Evolutionary conservation across 2,329 filamentous ascomycete genomes (phyloP), one percentile per base, ranked within the genome.

Genomic region (Fusarium bactridioides): DNA sequence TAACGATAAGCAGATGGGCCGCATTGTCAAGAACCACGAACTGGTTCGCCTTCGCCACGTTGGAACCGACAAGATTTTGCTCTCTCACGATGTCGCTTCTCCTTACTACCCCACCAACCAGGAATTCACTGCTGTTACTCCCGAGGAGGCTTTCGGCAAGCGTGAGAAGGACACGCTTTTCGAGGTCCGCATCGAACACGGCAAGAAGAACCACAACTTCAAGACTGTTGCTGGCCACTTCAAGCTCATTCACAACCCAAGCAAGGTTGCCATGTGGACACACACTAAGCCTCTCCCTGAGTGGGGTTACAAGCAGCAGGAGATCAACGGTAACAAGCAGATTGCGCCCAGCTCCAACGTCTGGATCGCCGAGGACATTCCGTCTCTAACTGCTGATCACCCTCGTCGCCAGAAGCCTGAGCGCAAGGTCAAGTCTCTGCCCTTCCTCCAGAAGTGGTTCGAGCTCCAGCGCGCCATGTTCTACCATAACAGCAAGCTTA

Each of bases 261-360:
- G 94, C 82, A 97, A 97, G 82, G 96, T 99, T 56, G 95, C 96
- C 74, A 97, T 99, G 95, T 99, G 96, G 96, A 99, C 96, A 33
- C 95, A 98, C 82, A 93, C 93, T 40, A 96, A 91, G 67, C 94
- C 96, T 55, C 89, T 99, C n/a, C 96, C 96, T 9, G 96, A 99
- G 8, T 99, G 96, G 96, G 96, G 89, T 31, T 95, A 93, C 85
- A 96, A 97, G 82, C 96, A 99, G 83, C 95, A 97, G 79, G 96
- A 99, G 82, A 98, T 99, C 86, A 99, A 99, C 82, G 96, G 96
- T 67, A 99, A 99, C 87, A 99, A 99, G 89, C 97, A 97, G 80
- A 86, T 97, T 60, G 87, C 91, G 33, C 93, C 95, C 70, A 91
- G 92, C 80, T 97, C 94, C 81, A 99, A 99, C 81, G 88, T 97